Conservation (phyloP, 768 basidiomycete genomes). For the Lentinula edodes region DNA sequence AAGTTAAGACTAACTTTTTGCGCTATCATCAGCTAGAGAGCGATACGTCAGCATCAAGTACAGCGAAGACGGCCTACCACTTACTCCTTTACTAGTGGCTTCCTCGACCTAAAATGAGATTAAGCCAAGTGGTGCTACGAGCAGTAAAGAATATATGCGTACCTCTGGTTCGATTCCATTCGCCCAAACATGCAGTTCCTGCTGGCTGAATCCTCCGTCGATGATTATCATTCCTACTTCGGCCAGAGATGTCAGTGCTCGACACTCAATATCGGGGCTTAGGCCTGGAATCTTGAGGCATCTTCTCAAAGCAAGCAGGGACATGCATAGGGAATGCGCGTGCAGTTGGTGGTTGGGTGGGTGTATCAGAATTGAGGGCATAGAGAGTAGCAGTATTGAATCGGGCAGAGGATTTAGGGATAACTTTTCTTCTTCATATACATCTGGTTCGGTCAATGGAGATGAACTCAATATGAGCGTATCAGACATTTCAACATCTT, state of each 20-base stretch:
- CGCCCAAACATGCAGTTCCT: slow-evolving; percentile 36
- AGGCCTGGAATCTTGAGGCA: slow-evolving; percentile 48
- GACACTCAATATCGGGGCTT: slow-evolving; percentile 57
- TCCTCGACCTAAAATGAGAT: slow-evolving; percentile 42
- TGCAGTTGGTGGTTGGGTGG: slow-evolving; percentile 61
- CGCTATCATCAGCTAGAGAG: slow-evolving; percentile 41
- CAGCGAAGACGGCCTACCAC: slow-evolving; percentile 19
- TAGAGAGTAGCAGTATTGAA: slow-evolving; percentile 49
- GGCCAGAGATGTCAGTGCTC: slow-evolving; percentile 64
- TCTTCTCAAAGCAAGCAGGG: slow-evolving; percentile 48
- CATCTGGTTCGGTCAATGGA: not conserved
- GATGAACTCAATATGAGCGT: not conserved
- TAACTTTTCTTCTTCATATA: not conserved
- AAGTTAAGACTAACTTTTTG: slow-evolving; percentile 44
- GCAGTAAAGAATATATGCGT: slow-evolving; percentile 9
- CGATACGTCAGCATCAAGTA: not conserved
- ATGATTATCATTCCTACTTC: slow-evolving; percentile 62
- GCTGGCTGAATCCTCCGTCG: slow-evolving; percentile 34
- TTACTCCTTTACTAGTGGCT: slow-evolving; percentile 64
- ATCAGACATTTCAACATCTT: slow-evolving; percentile 1
- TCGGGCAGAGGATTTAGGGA: slow-evolving; percentile 21
- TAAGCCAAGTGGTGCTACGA: not conserved
- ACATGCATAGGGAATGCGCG: slow-evolving; percentile 47
- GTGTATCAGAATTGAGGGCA: slow-evolving; percentile 56
- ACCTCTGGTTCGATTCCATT: slow-evolving; percentile 53